These are phyloP conservation scores for Psilocybe cubensis DNA, from an alignment of 768 basidiomycete genomes.

Conservation along the genomic window DNA sequence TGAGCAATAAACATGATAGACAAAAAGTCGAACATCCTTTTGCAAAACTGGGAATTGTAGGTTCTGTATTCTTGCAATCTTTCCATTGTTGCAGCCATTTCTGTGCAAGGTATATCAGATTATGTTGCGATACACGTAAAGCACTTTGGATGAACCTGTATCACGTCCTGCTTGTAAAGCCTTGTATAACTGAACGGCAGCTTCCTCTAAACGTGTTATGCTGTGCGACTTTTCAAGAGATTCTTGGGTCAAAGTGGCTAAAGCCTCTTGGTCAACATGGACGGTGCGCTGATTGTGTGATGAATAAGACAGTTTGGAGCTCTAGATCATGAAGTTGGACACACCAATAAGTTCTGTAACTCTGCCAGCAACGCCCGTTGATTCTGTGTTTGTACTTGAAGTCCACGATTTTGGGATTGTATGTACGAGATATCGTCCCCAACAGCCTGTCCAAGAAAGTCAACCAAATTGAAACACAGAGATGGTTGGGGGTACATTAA, in stretches of 20 bases:
- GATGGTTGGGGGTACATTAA: slow-evolving; percentile 69
- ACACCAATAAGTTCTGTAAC: slow-evolving; percentile 84
- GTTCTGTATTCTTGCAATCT: slow-evolving; percentile 89
- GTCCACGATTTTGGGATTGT: slow-evolving; percentile 93
- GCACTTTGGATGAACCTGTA: slow-evolving; percentile 55
- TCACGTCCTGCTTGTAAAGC: slow-evolving; percentile 90
- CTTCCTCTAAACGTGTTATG: slow-evolving; percentile 78
- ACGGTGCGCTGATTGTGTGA: slow-evolving; percentile 75
- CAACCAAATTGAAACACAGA: background rate
- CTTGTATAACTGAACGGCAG: slow-evolving; percentile 91
- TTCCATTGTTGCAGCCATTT: slow-evolving; percentile 98
- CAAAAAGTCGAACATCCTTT: slow-evolving; percentile 86
- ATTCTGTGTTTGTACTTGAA: slow-evolving; percentile 98
- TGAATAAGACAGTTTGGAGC: background rate
- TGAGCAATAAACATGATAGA: slow-evolving; percentile 92
- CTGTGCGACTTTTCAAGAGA: slow-evolving; percentile 81
- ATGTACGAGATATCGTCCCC: slow-evolving; percentile 95
- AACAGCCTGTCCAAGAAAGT: slow-evolving; percentile 66
- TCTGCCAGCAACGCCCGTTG: slow-evolving; percentile 85
- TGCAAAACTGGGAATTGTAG: slow-evolving; percentile 91
- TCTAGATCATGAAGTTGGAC: slow-evolving; percentile 15
- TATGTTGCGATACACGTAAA: background rate
- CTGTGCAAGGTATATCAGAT: slow-evolving; percentile 36
- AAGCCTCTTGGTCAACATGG: slow-evolving; percentile 80
- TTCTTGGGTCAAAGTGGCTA: slow-evolving; percentile 83